Percentiles rank a stretch among this genome's conserved stretches.
Evolutionary conservation across 495 filamentous ascomycete genomes (phyloP).

Genomic region (Talaromyces wortmannii): DNA sequence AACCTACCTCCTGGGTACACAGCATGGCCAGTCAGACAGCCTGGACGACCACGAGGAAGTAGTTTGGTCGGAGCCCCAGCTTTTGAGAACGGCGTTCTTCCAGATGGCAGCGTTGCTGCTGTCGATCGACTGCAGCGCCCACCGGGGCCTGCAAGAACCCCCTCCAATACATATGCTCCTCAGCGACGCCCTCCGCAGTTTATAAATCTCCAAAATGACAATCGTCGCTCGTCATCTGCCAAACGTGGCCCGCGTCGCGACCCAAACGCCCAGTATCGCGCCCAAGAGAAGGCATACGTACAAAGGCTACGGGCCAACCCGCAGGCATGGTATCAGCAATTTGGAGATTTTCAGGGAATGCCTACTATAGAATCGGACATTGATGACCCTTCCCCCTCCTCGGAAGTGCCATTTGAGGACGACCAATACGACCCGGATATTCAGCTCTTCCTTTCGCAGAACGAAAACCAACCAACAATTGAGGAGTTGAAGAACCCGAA

Average conservation of each 20-base stretch:
- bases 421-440: slow-evolving; percentile 90
- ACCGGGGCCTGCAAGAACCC: slow-evolving; percentile 53
- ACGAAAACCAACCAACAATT: slow-evolving; percentile 77
- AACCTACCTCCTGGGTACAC: slow-evolving; percentile 20
- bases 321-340: slow-evolving; percentile 62
- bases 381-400: slow-evolving; percentile 85
- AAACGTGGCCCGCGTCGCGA: slow-evolving; percentile 49
- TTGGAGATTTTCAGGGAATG: slow-evolving; percentile 58
- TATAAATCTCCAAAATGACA: slow-evolving; percentile 41
- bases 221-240: slow-evolving; percentile 46
- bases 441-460: slow-evolving; percentile 79
- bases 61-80: slow-evolving; percentile 26
- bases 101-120: slow-evolving; percentile 19
- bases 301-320: slow-evolving; percentile 68
- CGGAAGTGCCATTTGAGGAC: slow-evolving; percentile 72
- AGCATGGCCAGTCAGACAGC: slow-evolving; percentile 32
- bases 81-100: slow-evolving; percentile 20
- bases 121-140: slow-evolving; percentile 44
- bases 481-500: slow-evolving; percentile 84
- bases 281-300: slow-evolving; percentile 77
- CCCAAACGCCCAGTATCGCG: slow-evolving; percentile 74
- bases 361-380: slow-evolving; percentile 72
- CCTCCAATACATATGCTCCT: slow-evolving; percentile 70
- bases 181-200: slow-evolving; percentile 64
- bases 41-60: slow-evolving; percentile 29